These are phyloP conservation scores for Russula abietina DNA, from an alignment of 768 basidiomycete genomes.

Conservation along the genomic window DNA sequence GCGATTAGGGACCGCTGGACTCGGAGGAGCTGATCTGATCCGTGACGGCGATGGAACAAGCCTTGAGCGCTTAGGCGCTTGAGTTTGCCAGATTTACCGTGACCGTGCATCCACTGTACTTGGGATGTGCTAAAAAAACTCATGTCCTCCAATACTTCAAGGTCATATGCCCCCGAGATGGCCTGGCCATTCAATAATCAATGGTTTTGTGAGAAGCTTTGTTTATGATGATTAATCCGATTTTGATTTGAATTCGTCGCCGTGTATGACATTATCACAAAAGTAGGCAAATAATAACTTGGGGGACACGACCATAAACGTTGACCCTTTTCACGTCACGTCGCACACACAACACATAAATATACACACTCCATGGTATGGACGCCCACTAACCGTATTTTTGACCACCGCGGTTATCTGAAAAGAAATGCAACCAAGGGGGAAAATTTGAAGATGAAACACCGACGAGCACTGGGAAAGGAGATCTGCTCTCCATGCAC, in stretches of 20 bases:
- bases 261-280: neutral
- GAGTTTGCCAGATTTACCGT: no score
- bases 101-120: no score
- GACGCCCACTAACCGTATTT: neutral
- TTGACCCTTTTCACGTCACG: neutral
- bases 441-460: neutral
- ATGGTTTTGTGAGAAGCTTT: no score
- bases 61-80: no score
- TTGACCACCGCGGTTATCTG: neutral
- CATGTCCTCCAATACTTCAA: no score
- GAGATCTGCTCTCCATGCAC: neutral
- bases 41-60: no score
- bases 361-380: neutral
- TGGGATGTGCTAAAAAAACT: no score
- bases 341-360: neutral
- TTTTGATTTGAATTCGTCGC: neutral
- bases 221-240: no score
- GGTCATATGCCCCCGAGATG: no score
- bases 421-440: neutral
- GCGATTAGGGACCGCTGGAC: no score
- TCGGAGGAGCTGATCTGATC: no score
- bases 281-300: neutral
- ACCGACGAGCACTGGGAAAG: neutral
- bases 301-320: neutral
- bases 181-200: no score